Evolutionary conservation across 352 stramenopile genomes (phyloP).

Genomic region (Globisporangium apiculatum): DNA sequence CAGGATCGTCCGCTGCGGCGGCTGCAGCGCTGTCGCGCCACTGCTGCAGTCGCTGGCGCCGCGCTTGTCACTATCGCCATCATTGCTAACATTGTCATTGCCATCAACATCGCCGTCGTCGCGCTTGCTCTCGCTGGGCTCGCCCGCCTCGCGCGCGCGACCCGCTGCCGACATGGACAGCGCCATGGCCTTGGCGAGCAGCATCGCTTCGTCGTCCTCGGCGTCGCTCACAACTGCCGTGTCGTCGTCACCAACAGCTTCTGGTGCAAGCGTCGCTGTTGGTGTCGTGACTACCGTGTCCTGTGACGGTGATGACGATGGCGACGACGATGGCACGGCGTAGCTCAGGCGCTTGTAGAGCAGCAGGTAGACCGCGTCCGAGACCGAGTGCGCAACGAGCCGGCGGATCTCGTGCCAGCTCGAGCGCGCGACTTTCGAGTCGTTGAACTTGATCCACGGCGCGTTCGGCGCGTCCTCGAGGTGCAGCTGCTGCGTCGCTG

Average conservation of each 20-base stretch:
- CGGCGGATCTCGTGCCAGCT: constrained; percentile 80
- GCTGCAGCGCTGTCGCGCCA: no score
- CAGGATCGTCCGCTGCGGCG: constrained; percentile 18
- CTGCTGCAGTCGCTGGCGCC: not conserved
- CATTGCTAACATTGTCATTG: not conserved
- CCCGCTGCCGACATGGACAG: constrained; percentile 79
- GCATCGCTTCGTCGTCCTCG: constrained; percentile 79
- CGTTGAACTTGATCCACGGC: constrained; percentile 91
- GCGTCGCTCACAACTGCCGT: not conserved
- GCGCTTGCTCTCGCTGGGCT: not conserved
- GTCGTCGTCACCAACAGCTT: constrained; percentile 13
- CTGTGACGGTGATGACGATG: no score
- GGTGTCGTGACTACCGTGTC: no score
- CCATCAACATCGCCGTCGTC: constrained; percentile 8
- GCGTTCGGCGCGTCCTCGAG: constrained; percentile 66
- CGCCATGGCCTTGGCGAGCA: constrained; percentile 84
- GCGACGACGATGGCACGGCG: constrained; percentile 8
- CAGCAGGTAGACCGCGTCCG: constrained; percentile 84
- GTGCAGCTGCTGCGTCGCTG: constrained; percentile 60
- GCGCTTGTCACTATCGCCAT: not conserved
- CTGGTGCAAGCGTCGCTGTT: constrained; percentile 5
- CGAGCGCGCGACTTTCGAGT: constrained; percentile 73
- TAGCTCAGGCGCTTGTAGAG: constrained; percentile 87
- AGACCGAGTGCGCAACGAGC: constrained; percentile 71
- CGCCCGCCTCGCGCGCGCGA: constrained; percentile 22